These are phyloP conservation scores for Nemania sp. DNA, from an alignment of 2,329 filamentous ascomycete species.

Conservation along the genomic window DNA sequence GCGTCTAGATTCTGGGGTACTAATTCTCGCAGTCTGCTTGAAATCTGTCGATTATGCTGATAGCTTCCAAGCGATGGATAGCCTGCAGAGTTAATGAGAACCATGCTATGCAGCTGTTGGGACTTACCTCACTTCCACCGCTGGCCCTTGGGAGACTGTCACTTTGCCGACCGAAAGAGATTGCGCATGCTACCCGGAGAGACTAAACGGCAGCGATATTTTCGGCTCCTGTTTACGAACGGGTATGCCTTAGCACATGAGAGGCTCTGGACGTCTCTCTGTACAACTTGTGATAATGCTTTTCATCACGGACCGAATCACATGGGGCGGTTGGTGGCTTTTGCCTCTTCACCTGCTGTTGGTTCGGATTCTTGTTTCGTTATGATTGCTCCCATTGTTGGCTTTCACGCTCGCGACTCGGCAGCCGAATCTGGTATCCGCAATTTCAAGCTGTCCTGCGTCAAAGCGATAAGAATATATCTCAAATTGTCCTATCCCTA, in stretches of 20 bases:
- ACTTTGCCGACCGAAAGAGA: constrained; percentile 42
- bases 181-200: constrained; percentile 58
- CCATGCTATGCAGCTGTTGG: constrained; percentile 68
- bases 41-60: constrained; percentile 73
- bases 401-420: not conserved
- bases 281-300: constrained; percentile 54
- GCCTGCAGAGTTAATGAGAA: constrained; percentile 71
- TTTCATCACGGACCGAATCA: constrained; percentile 59
- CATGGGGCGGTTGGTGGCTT: constrained; percentile 54
- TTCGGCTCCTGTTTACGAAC: constrained; percentile 65
- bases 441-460: not conserved
- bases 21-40: constrained; percentile 75
- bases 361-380: constrained; percentile 49
- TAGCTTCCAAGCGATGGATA: constrained; percentile 70
- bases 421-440: not conserved
- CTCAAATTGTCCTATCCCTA: not conserved
- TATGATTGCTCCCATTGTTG: constrained; percentile 10
- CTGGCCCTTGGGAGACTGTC: constrained; percentile 58
- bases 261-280: constrained; percentile 52
- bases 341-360: constrained; percentile 51
- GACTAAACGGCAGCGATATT: constrained; percentile 57
- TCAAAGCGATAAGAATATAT: not conserved
- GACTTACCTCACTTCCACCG: constrained; percentile 63
- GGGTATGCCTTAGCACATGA: constrained; percentile 58
- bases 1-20: constrained; percentile 66